phyloP scores from a whole-genome alignment of 2,329 filamentous ascomycete species.

The Phaeosphaeriaceae sp. region DNA sequence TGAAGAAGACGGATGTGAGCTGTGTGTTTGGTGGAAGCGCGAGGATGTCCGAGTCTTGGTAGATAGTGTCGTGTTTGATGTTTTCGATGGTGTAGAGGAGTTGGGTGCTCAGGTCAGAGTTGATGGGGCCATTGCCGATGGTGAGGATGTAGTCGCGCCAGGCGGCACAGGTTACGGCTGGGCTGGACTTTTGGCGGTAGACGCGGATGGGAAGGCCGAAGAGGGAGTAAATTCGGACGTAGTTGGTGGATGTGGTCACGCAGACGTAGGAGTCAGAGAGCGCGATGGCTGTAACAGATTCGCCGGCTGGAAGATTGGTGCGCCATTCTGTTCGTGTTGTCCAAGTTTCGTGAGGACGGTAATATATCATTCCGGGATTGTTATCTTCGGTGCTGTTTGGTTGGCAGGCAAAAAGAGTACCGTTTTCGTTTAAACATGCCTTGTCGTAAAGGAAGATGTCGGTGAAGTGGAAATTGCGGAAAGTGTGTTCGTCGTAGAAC shows the following conservation, averaged over 20 bases:
- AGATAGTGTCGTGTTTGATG: conserved; percentile 90
- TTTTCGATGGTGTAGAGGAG: conserved; percentile 94
- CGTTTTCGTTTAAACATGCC: conserved; percentile 85
- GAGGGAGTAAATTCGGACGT: conserved; percentile 90
- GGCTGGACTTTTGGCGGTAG: conserved; percentile 88
- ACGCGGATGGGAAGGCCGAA: conserved; percentile 90
- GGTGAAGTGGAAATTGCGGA: conserved; percentile 96
- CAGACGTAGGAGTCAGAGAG: conserved; percentile 91
- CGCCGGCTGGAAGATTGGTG: conserved; percentile 84
- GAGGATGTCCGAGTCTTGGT: conserved; percentile 91
- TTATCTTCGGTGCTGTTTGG: conserved; percentile 55
- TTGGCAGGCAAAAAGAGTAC: conserved; percentile 83
- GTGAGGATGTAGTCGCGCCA: conserved; percentile 98
- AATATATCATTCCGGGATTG: conserved; percentile 85
- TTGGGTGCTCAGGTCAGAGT: conserved; percentile 76
- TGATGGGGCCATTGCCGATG: conserved; percentile 88
- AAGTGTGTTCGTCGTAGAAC: conserved; percentile 92
- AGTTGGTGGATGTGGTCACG: conserved; percentile 84
- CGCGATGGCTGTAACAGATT: conserved; percentile 85
- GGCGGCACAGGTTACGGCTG: conserved; percentile 89
- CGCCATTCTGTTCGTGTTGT: conserved; percentile 90
- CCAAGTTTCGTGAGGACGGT: conserved; percentile 97
- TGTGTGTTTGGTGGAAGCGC: conserved; percentile 78
- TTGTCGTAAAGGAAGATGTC: conserved; percentile 97
- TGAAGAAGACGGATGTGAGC: conserved; percentile 88